Evolutionary conservation across 257 asterid genomes (phyloP).

Genomic region (Paraleonurus japonicus): DNA sequence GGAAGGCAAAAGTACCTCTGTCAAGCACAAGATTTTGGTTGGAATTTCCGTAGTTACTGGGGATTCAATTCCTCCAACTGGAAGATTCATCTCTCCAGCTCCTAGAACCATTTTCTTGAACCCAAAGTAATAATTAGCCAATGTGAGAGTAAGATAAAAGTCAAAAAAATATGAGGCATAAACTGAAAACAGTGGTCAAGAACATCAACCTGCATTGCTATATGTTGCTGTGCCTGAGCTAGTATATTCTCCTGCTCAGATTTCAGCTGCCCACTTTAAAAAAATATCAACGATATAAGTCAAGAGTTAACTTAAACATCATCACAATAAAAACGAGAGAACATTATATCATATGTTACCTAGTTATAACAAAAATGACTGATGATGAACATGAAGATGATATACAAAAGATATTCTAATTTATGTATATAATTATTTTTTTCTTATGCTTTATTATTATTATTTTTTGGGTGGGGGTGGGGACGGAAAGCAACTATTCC

Average conservation of each 20-base stretch:
- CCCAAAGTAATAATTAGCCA: slow-evolving; percentile 25
- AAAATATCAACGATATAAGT: slow-evolving; percentile 24
- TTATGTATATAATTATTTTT: not conserved
- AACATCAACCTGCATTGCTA: slow-evolving; percentile 55
- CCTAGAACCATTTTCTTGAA: slow-evolving; percentile 58
- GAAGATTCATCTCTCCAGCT: slow-evolving; percentile 40
- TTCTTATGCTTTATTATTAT: not conserved
- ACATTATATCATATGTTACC: not conserved
- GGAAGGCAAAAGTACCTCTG: slow-evolving; percentile 42
- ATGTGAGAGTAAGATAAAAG: not conserved
- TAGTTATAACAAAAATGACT: slow-evolving; percentile 1
- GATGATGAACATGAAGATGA: slow-evolving; percentile 3
- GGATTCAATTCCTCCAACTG: slow-evolving; percentile 32
- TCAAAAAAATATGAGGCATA: not conserved
- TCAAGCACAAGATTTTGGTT: slow-evolving; percentile 64
- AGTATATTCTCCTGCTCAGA: slow-evolving; percentile 53
- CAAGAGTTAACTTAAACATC: slow-evolving; percentile 17
- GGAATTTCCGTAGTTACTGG: slow-evolving; percentile 40
- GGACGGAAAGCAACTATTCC: not conserved
- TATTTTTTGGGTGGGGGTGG: not conserved
- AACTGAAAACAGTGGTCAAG: not conserved
- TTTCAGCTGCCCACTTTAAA: slow-evolving; percentile 50
- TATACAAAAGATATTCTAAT: not conserved
- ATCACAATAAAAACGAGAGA: not conserved
- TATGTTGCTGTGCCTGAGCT: slow-evolving; percentile 69